Base-by-base conservation (phyloP, 1,284 basidiomycete species). In the Sanguinoderma infundibulare region DNA sequence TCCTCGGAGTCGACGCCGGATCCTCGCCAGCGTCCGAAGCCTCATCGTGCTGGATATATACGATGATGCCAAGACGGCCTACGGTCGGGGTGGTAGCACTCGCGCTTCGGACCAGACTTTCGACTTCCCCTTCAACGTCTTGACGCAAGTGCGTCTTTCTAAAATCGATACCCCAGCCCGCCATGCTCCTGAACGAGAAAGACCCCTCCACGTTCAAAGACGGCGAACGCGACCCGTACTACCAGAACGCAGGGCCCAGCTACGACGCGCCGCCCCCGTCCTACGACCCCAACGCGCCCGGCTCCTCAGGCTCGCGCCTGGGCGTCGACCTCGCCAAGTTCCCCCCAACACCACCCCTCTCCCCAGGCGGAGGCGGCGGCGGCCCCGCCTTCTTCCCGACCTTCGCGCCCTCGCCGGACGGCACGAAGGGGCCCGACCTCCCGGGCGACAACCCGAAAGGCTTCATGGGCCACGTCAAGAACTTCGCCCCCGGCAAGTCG, bases 401-500 rank as follows among this genome's bases (percentile, higher is more conserved):
- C 42, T 28, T 54, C 51, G 59, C 59, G 15, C 28, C 40, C 28
- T 47, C 56, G 20, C 26, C 56, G 49, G 50, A 52, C 50, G 56
- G 35, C 20, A 58, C 56, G 44, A 35, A 26, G 42, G 50, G 57
- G 34, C 57, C 60, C 57, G 17, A 42, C 42, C 57, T 60, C 44
- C 9, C 50, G 0, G 59, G 54, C 6, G 53, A 60, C 46, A 55
- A 55, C 46, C 35, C 46, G 22, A 49, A 55, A 26, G 59, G 66
- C 24, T 53, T 57, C 38, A 47, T 51, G 53, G 57, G 35, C 15
- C 53, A 60, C 35, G 44, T 68, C 22, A 49, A 59, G 24, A 57
- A 52, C 36, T 56, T 60, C 59, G 55, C 64, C 8, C 61, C 61
- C 8, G 65, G 63, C 1, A 53, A 62, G 49, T 59, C 49, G 26